Conservation (phyloP, 148 eudicot species). For the Fagopyrum esculentum region DNA sequence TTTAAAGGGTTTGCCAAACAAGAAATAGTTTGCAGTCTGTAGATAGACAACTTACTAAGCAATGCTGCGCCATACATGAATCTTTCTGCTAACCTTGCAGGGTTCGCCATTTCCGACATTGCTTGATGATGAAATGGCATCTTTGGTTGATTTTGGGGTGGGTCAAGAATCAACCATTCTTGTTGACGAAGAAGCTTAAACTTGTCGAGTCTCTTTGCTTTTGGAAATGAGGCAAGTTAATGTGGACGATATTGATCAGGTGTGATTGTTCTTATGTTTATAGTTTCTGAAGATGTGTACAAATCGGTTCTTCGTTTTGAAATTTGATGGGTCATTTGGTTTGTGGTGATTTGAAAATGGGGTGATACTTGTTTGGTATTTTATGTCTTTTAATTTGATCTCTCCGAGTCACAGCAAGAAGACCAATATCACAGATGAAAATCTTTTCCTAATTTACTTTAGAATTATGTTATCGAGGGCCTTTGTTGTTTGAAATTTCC, state of each 20-base stretch:
- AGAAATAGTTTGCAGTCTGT: background rate
- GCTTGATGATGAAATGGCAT: conserved; percentile 87
- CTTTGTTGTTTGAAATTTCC: no score
- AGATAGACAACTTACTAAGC: background rate
- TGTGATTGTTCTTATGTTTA: background rate
- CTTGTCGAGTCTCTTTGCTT: background rate
- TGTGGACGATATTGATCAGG: background rate
- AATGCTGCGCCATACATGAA: background rate
- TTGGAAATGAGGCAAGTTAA: background rate
- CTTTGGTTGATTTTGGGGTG: conserved; percentile 70
- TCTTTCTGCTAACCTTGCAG: conserved; percentile 29
- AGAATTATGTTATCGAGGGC: no score
- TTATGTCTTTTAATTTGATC: no score
- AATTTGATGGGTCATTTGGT: no score
- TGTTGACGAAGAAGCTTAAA: conserved; percentile 54
- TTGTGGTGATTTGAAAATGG: no score
- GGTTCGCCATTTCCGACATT: conserved; percentile 62
- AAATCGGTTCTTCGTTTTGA: no score
- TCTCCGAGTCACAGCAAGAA: no score
- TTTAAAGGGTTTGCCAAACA: background rate
- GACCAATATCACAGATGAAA: no score
- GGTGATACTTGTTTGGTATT: no score
- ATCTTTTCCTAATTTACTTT: no score
- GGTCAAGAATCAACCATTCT: conserved; percentile 73
- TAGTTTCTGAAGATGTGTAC: no score